phyloP scores from a whole-genome alignment of 371 early-diverging fungal genomes.

The Zopfochytrium polystomum region DNA sequence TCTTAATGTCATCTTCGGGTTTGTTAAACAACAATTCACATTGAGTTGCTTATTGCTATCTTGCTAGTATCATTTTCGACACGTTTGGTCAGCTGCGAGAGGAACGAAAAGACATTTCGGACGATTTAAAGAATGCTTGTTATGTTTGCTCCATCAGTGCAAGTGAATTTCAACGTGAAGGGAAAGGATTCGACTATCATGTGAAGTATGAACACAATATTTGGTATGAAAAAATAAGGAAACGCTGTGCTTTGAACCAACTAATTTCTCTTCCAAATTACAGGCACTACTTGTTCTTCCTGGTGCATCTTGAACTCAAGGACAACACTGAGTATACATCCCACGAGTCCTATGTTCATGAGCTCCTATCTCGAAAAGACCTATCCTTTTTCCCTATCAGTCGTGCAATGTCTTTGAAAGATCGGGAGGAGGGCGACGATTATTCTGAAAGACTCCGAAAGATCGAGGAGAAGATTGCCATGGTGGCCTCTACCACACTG shows the following conservation, averaged over 20 bases:
- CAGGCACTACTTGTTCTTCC: conserved; percentile 57
- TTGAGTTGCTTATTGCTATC: neutral
- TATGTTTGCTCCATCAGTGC: conserved; percentile 58
- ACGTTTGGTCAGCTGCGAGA: conserved; percentile 61
- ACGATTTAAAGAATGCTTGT: conserved; percentile 54
- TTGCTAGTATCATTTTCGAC: conserved; percentile 51
- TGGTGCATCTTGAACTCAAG: conserved; percentile 56
- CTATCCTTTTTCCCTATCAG: conserved; percentile 57
- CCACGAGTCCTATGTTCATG: conserved; percentile 54
- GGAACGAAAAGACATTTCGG: conserved; percentile 50
- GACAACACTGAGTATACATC: conserved; percentile 58
- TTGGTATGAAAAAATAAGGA: conserved; percentile 35
- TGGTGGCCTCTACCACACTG: too few species aligned
- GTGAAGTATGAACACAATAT: conserved; percentile 57
- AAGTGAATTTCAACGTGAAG: conserved; percentile 53
- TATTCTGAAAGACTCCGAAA: too few species aligned
- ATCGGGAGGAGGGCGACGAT: conserved; percentile 15
- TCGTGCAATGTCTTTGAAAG: conserved; percentile 48
- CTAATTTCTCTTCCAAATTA: too few species aligned
- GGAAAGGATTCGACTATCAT: conserved; percentile 56
- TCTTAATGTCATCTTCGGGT: conserved; percentile 59
- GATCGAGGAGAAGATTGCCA: too few species aligned
- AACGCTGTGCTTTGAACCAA: neutral
- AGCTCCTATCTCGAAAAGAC: conserved; percentile 46
- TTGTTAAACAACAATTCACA: neutral